Conservation (phyloP, 73 alveolate species). For the Stentor roeselii region DNA sequence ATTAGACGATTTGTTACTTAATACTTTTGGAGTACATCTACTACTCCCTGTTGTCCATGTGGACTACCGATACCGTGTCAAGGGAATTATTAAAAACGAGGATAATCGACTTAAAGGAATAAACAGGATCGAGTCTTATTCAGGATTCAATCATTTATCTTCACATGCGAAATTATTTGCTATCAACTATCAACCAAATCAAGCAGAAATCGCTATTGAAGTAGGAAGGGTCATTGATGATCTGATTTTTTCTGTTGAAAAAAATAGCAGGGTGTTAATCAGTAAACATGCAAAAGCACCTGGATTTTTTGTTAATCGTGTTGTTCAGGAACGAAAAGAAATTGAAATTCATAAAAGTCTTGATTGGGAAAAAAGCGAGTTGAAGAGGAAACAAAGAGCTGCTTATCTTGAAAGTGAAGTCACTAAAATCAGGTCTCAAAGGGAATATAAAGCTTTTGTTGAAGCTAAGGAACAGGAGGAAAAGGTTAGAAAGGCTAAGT, state of each 20-base stretch:
- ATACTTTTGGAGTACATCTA: not conserved
- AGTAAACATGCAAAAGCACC: conserved; percentile 22
- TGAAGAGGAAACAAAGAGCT: conserved; percentile 6
- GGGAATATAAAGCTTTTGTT: not conserved
- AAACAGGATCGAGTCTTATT: not conserved
- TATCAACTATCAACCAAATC: no score
- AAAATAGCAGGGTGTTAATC: not conserved
- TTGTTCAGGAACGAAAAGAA: not conserved
- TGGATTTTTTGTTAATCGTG: not conserved
- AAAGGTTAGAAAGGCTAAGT: not conserved
- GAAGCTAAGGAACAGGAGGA: conserved; percentile 19
- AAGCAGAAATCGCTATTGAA: not conserved
- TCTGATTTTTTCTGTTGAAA: not conserved
- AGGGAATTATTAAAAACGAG: not conserved
- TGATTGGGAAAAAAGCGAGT: not conserved
- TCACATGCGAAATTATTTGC: not conserved
- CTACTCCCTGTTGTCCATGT: not conserved
- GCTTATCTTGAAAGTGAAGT: not conserved
- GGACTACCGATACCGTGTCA: not conserved
- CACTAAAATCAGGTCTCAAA: not conserved
- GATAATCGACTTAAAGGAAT: not conserved
- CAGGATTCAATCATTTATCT: not conserved
- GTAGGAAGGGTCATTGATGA: conserved; percentile 16
- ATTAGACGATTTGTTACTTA: not conserved
- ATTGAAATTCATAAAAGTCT: not conserved